Evolutionary conservation across 805 yeast species (phyloP), one percentile per base, ranked within the genome.

Genomic region (Wickerhamiella australiensis): DNA sequence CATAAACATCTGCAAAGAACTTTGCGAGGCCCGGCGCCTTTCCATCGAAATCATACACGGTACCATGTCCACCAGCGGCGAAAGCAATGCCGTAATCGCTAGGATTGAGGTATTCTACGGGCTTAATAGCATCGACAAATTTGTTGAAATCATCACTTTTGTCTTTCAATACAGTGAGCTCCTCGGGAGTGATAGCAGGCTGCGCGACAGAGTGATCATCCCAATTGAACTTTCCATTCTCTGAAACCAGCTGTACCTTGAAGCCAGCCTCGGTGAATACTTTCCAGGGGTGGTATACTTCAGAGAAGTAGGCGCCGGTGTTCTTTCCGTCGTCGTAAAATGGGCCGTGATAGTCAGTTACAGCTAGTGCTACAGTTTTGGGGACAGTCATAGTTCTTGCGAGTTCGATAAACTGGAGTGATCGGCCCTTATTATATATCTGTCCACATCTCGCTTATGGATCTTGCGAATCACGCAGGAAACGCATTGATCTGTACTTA

Each of bases 21-120:
- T 59, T 53, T 48, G 72, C 77, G 47, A 79, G 63, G 15, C 59
- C 68, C 5, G 59, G 62, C 12, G 81, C 80, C 2, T 60, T 65
- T 31, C 52, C 57, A 42, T 80, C 80, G 63, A 69, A 78, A 60
- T 79, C 85, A 54, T 71, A 76, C 35, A 73, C 54, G 23, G 80
- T 67, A 25, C 76, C 85, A 57, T 80, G 85, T 35, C 86, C 85
- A 46, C 78, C 85, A 46, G 82, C 73, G 38, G 80, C 82, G 56
- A 67, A 78, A 60, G 79, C 71, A 52, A 78, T 68, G 41, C 69
- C 69, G 61, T 69, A 80, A 37, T 76, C 77, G 12, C 61, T 59
- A 7, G 79, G 61, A 48, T 74, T 61, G 43, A 78, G 61, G 22
- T 74, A 79, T n/a, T 69, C 54, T 5, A 80, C 73, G 52, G 68